phyloP scores from a whole-genome alignment of 371 early-diverging fungal species.

The Sanchytrium tribonematis region DNA sequence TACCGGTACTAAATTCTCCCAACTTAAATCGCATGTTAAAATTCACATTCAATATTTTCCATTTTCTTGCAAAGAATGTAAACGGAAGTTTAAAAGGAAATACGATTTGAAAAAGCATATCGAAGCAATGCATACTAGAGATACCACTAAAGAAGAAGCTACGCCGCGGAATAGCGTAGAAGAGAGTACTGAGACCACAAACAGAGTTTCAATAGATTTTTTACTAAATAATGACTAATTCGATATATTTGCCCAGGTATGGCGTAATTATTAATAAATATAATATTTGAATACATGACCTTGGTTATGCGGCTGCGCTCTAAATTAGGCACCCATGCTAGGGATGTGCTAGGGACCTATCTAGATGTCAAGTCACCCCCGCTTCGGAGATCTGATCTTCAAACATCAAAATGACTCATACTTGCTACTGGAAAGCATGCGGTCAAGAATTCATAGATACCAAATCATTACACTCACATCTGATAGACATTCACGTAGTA shows the following conservation, averaged over 20 bases:
- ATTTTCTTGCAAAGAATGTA: neutral
- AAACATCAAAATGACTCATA: neutral
- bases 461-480: neutral
- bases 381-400: neutral
- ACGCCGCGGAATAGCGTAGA: too few species aligned
- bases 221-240: too few species aligned
- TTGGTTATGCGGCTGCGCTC: too few species aligned
- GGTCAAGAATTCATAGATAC: neutral
- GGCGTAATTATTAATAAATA: too few species aligned
- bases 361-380: neutral
- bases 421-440: neutral
- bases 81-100: neutral
- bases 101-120: neutral
- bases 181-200: too few species aligned
- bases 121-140: neutral
- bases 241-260: too few species aligned
- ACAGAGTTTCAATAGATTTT: too few species aligned
- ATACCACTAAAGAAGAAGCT: neutral
- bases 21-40: neutral
- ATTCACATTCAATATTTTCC: neutral
- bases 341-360: too few species aligned
- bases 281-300: too few species aligned
- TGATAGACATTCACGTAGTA: neutral
- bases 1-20: neutral
- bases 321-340: too few species aligned